phyloP scores from a whole-genome alignment of 2,329 filamentous ascomycete genomes.

The Aspergillus cejpii region DNA sequence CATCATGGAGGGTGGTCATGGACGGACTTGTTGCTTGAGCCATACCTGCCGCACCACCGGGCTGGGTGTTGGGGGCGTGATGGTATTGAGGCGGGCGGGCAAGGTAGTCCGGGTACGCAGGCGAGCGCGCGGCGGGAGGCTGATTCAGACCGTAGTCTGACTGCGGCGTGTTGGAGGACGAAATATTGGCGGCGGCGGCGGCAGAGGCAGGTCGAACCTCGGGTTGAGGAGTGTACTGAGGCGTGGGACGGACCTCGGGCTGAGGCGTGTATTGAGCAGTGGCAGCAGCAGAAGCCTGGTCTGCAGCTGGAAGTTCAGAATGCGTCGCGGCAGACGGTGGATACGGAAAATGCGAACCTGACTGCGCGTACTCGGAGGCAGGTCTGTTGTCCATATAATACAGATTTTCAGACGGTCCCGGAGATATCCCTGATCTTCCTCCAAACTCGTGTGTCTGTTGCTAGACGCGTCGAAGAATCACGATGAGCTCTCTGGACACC shows the following conservation, averaged over 20 bases:
- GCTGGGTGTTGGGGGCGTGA: constrained; percentile 61
- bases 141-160: constrained; percentile 83
- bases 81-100: constrained; percentile 69
- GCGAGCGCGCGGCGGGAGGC: constrained; percentile 65
- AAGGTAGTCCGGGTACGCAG: constrained; percentile 80
- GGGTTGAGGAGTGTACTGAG: constrained; percentile 73
- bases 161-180: constrained; percentile 72
- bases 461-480: constrained; percentile 27
- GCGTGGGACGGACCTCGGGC: constrained; percentile 33
- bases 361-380: constrained; percentile 73
- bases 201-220: constrained; percentile 57
- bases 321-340: constrained; percentile 51
- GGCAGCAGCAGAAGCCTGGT: constrained; percentile 79
- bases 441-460: constrained; percentile 23
- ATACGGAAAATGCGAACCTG: constrained; percentile 67
- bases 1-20: constrained; percentile 72
- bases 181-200: constrained; percentile 52
- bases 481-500: constrained; percentile 25
- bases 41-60: constrained; percentile 80
- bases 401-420: constrained; percentile 23
- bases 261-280: constrained; percentile 38
- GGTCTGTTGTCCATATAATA: constrained; percentile 54
- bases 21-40: constrained; percentile 99
- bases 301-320: constrained; percentile 82
- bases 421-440: constrained; percentile 19